These are phyloP conservation scores for Vigna unguiculata DNA, from an alignment of 306 rosid species.

Conservation along the genomic window DNA sequence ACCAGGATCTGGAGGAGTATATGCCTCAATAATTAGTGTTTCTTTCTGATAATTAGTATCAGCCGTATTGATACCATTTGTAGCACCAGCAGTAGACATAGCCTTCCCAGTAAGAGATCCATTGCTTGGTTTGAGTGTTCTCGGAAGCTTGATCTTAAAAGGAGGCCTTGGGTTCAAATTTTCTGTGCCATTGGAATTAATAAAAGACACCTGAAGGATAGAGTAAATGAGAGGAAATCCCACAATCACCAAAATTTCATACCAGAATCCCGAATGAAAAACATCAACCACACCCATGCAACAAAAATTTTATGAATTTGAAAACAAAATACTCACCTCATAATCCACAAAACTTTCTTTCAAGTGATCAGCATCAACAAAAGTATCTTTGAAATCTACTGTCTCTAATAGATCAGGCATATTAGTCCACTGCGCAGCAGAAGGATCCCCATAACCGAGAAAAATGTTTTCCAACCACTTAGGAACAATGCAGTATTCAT, in stretches of 20 bases:
- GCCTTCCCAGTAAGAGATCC: conserved; percentile 62
- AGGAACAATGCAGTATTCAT: conserved; percentile 96
- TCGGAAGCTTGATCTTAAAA: conserved; percentile 83
- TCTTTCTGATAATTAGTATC: conserved; percentile 66
- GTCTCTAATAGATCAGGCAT: conserved; percentile 92
- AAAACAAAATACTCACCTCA: conserved; percentile 65
- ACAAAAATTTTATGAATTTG: conserved; percentile 15
- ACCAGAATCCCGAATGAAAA: conserved; percentile 27
- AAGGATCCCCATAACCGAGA: conserved; percentile 97
- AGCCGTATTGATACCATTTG: conserved; percentile 47
- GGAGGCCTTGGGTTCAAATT: conserved; percentile 78
- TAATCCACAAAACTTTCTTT: conserved; percentile 73
- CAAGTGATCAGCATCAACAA: conserved; percentile 84
- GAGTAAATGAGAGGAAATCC: conserved; percentile 34
- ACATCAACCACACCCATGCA: conserved; percentile 28
- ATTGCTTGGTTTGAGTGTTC: conserved; percentile 60
- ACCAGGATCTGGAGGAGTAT: conserved; percentile 94
- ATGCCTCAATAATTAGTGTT: conserved; percentile 72
- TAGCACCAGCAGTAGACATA: conserved; percentile 54
- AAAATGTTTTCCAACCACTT: conserved; percentile 92
- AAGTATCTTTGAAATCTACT: conserved; percentile 96
- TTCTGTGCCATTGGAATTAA: conserved; percentile 65
- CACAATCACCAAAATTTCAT: conserved; percentile 28
- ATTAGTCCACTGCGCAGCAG: conserved; percentile 97
- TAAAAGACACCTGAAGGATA: conserved; percentile 71